Base-by-base conservation (phyloP, 345 rosid species). In the Salix arbutifolia region DNA sequence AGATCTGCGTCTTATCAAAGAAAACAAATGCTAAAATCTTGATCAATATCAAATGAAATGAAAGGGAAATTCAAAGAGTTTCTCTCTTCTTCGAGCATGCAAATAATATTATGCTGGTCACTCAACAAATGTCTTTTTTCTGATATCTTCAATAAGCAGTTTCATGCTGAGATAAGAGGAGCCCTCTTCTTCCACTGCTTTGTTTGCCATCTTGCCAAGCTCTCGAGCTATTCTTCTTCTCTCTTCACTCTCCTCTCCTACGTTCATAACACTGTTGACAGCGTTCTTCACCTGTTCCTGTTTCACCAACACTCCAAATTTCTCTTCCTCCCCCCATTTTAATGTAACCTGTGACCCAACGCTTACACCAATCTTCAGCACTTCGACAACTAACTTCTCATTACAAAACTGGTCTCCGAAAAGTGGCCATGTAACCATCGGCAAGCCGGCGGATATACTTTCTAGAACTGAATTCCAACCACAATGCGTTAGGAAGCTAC, bases 1-100 rank as follows among this genome's bases (percentile, higher is more conserved):
- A 94, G 81, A 83, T 94, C 90, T 25, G 86, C 97, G 8, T 92
- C 98, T 81, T 92, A 46, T 13, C 52, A 14, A 3, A 46, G 52
- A 46, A 46, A 46, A 46, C 18, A 13, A 12, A 13, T 14, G 18
- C 50, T 46, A 12, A 46, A 4, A 4, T 42, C 46, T 11, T 10
- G 13, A 42, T 4, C 13, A 42, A 42, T 2, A 0, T 42, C 0
- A 12, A 4, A 14, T 16, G 18, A 14, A 46, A 46, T 46, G 6
- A 46, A 46, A 46, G 14, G 18, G 18, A 12, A 46, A 3, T 46
- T 14, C 37, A 40, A 11, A 40, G 46, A 8, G 10, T 40, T 11
- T 40, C 3, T 40, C 11, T 40, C 13, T 11, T 40, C 10, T 8
- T 10, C 9, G 0, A 11, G 37, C 37, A 35, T 35, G 37, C 18